Evolutionary conservation across 768 basidiomycete species (phyloP).

Genomic region (Rhodotorula sphaerocarpa): DNA sequence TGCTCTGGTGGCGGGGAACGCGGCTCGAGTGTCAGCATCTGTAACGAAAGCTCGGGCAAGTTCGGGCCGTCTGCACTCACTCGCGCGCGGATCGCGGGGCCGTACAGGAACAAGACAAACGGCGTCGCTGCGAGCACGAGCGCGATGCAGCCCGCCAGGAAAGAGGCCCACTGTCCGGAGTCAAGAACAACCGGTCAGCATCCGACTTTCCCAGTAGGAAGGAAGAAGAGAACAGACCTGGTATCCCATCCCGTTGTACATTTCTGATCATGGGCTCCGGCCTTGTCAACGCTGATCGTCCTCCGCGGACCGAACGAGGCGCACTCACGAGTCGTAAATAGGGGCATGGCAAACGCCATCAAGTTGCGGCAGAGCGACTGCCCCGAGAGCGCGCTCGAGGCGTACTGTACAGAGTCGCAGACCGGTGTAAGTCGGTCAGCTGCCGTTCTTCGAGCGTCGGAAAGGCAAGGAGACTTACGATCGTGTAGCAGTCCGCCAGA

Average conservation of each 20-base stretch:
- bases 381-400: constrained; percentile 40
- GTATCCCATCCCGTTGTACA: constrained; percentile 55
- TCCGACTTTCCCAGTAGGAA: constrained; percentile 14
- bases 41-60: no score
- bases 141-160: constrained; percentile 21
- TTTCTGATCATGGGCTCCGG: no score
- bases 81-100: constrained; percentile 40
- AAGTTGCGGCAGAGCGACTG: constrained; percentile 41
- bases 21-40: no score
- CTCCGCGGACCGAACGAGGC: no score
- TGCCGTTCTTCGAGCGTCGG: no score
- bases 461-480: constrained; percentile 17
- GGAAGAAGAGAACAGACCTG: constrained; percentile 40
- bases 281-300: no score
- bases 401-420: constrained; percentile 33
- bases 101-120: constrained; percentile 5
- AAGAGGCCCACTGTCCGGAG: constrained; percentile 39
- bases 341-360: constrained; percentile 53
- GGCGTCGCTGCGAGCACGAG: constrained; percentile 5
- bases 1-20: no score
- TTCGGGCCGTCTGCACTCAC: constrained; percentile 38
- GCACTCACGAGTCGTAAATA: constrained; percentile 51
- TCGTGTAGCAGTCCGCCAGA: constrained; percentile 38
- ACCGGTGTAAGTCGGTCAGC: neutral
- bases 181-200: neutral